Evolutionary conservation across 192 early-diverging fungal species (phyloP), one percentile per base, ranked within the genome.

Genomic region (Entophlyctis helioformis): DNA sequence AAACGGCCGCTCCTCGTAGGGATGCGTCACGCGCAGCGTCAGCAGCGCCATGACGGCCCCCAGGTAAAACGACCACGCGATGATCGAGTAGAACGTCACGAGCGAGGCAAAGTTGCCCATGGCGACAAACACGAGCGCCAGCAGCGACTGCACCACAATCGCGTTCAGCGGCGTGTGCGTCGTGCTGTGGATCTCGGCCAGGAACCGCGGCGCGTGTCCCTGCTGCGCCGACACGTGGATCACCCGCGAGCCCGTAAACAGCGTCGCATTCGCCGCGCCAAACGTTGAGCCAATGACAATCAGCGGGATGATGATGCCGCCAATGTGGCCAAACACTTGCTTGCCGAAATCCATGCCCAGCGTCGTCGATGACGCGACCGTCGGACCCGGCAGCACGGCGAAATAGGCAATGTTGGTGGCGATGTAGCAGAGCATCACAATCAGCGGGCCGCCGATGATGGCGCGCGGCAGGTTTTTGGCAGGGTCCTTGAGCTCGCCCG

Each of bases 41-140:
- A 86, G 33, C 13, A 86, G 46, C 10, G 68, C 83, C 15, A 82
- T 44, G 13, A 86, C 79, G 37, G 76, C 76, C 21, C 76, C 54
- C 43, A 84, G 60, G 43, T 86, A 84, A 43, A 82, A 84, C 32
- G 49, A 41, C 86, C 86, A 88, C 2, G 81, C 74, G 24, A 74
- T 69, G 12, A 85, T 75, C 15, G 78, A 80, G 58, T 81, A 87
- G 42, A 88, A 81, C 42, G 78, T 86, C 28, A 88, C 75, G 3
- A 88, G 65, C 3, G 63, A 65, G n/a, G 57, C 67, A 47, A 85
- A 86, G 12, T 64, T 59, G 7, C 84, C 86, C 1, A 75, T 53
- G 7, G 75, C 32, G 32, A 84, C 74, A 59, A 80, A 75, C n/a
- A 82, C 44, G 9, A 53, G 67, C 0, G 82, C 71, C 38, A 86